phyloP scores from a whole-genome alignment of 2,329 filamentous ascomycete genomes.

The Aspergillus aculeatinus region DNA sequence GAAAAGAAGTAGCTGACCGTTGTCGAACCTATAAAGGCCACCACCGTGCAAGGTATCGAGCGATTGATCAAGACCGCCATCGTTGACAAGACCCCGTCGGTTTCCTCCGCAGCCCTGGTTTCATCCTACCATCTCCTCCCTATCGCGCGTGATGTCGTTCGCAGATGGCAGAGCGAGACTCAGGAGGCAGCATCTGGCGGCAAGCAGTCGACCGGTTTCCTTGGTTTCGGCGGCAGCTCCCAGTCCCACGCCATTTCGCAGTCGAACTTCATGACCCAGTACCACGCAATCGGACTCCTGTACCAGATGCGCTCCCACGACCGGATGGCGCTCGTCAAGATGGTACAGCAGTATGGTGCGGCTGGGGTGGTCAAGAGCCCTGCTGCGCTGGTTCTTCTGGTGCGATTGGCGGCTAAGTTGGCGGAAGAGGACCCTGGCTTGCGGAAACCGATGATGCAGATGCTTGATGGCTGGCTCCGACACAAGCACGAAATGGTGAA shows the following conservation, averaged over 20 bases:
- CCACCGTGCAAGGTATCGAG: slow-evolving; percentile 95
- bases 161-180: slow-evolving; percentile 97
- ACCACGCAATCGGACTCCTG: slow-evolving; percentile 93
- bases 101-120: slow-evolving; percentile 91
- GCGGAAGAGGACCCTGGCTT: slow-evolving; percentile 89
- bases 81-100: slow-evolving; percentile 97
- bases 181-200: slow-evolving; percentile 89
- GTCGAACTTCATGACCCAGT: slow-evolving; percentile 97
- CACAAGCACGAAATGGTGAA: slow-evolving; percentile 99
- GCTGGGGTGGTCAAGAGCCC: slow-evolving; percentile 93
- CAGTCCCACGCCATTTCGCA: slow-evolving; percentile 69
- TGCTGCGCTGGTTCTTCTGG: slow-evolving; percentile 86
- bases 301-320: slow-evolving; percentile 98
- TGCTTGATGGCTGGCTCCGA: slow-evolving; percentile 92
- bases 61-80: slow-evolving; percentile 98
- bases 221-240: slow-evolving; percentile 82
- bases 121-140: slow-evolving; percentile 97
- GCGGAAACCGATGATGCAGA: slow-evolving; percentile 92
- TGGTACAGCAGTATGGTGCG: slow-evolving; percentile 98
- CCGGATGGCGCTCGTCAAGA: slow-evolving; percentile 97
- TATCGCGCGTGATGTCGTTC: slow-evolving; percentile 90
- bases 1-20: slow-evolving; percentile 15
- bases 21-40: slow-evolving; percentile 58
- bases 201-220: slow-evolving; percentile 86
- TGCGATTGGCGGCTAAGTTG: slow-evolving; percentile 86